A percentile compares a stretch with the other conserved stretches of the same genome.
Evolutionary conservation across 768 basidiomycete genomes (phyloP).

Genomic region (Psilocybe tampanensis): DNA sequence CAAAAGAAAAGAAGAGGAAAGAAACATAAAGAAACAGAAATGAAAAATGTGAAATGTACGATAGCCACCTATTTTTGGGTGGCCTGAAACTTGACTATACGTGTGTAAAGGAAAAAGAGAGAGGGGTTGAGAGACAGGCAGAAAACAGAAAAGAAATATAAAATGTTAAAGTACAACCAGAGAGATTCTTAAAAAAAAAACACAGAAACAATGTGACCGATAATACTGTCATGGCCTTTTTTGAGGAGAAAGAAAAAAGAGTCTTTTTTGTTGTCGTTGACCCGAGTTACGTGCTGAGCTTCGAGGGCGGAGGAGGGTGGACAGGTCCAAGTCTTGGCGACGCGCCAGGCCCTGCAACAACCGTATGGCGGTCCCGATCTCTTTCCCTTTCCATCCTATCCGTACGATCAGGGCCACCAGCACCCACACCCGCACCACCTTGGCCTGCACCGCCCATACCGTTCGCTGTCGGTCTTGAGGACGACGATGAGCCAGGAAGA

Average conservation of each 20-base stretch:
- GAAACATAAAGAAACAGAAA: not conserved
- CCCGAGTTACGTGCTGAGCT: slow-evolving; percentile 45
- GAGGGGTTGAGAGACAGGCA: not conserved
- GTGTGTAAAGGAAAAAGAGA: not conserved
- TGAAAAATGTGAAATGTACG: not conserved
- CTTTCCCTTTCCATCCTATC: too few species aligned
- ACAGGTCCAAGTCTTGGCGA: slow-evolving; percentile 29
- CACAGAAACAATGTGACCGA: not conserved
- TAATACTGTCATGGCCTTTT: not conserved
- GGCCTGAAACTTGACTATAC: not conserved
- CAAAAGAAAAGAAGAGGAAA: not conserved
- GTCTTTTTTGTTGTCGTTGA: slow-evolving; percentile 25
- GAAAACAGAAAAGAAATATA: not conserved
- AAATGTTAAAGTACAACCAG: slow-evolving; percentile 1
- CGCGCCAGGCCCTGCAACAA: slow-evolving; percentile 20
- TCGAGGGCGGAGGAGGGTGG: slow-evolving; percentile 34
- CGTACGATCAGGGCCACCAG: slow-evolving; percentile 26
- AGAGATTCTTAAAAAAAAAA: not conserved
- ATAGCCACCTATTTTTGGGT: not conserved
- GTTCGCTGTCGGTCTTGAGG: slow-evolving; percentile 4
- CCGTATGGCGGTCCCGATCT: slow-evolving; percentile 26
- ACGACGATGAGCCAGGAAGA: too few species aligned
- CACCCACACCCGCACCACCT: too few species aligned
- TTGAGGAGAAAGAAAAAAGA: not conserved
- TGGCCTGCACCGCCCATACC: slow-evolving; percentile 10